Base-by-base conservation (phyloP, 2,329 filamentous ascomycete genomes). In the Lanzia echinophila region DNA sequence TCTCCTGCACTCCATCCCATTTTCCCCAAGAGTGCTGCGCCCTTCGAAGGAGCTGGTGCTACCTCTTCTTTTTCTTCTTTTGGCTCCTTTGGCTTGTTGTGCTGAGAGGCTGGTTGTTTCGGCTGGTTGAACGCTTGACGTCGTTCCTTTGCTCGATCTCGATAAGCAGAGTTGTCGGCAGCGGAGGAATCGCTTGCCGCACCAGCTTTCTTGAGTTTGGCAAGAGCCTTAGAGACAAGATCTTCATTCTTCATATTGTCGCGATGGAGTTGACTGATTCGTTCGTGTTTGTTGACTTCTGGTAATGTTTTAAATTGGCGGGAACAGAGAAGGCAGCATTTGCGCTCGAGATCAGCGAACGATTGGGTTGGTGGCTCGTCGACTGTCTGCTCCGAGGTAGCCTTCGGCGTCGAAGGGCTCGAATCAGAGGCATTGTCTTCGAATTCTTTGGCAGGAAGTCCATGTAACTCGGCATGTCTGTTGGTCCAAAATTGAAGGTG, bases 401-500 rank as follows among this genome's bases (percentile, higher is more conserved):
- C 43, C 20, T 54, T 54, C 12, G 47, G 2, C 34, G n/a, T 34
- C 20, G 32, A 52, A 46, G 48, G 56, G 60, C 50, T 24, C 10
- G 49, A 60, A n/a, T 58, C 58, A 3, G 55, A 42, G 2, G 58
- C 34, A 60, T 65, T 49, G 61, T 64, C 64, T 68, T 69, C 66
- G 32, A 53, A 66, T 4, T 69, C 68, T 60, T 69, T 78, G 65
- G 50, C 70, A 58, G 52, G 69, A 56, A 71, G 76, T 54, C 80
- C 78, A 62, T 85, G 82, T 22, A 87, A 71, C 62, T 88, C 83
- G 1, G 83, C 83, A 63, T 86, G 83, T 47, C 84, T 81, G 63
- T 86, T 82, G 47, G 82, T 81, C 84, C 84, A 88, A 67, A 85
- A 86, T 67, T 87, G 82, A 44, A 88, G 73, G 67, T 87, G 83